Conservation (phyloP, 768 basidiomycete species). For the Paxillus ammoniavirescens region DNA sequence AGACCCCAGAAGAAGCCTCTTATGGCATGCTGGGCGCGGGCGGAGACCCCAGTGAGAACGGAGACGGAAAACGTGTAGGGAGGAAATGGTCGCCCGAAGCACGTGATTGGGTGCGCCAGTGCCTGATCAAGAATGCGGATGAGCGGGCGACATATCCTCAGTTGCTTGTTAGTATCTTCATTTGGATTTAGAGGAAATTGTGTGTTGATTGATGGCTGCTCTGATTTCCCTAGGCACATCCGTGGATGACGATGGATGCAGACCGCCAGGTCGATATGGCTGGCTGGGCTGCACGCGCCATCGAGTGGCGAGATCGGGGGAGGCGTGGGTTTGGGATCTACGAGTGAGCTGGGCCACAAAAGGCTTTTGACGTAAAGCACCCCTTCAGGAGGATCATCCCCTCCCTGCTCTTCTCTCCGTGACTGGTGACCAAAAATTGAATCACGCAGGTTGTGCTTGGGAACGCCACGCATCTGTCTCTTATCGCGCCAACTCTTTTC, state of each 20-base stretch:
- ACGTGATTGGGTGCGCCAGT: slow-evolving; percentile 77
- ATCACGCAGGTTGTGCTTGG: slow-evolving; percentile 1
- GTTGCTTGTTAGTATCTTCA: slow-evolving; percentile 55
- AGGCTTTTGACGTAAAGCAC: slow-evolving; percentile 7
- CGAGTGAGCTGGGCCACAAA: slow-evolving; percentile 19
- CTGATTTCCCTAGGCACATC: slow-evolving; percentile 57
- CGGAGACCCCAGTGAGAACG: slow-evolving; percentile 12
- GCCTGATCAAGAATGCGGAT: slow-evolving; percentile 79
- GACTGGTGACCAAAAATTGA: slow-evolving; percentile 16
- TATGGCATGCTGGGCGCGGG: slow-evolving; percentile 3
- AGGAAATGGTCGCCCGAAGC: slow-evolving; percentile 45
- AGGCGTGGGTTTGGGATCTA: slow-evolving; percentile 16
- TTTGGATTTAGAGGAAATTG: background rate
- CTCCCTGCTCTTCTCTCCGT: slow-evolving; percentile 22
- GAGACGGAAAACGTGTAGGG: slow-evolving; percentile 8
- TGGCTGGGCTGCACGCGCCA: slow-evolving; percentile 69
- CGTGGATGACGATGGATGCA: slow-evolving; percentile 67
- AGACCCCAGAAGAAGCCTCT: slow-evolving; percentile 9
- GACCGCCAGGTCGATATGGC: slow-evolving; percentile 77
- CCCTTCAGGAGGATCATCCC: slow-evolving; percentile 16
- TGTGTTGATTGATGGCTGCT: background rate
- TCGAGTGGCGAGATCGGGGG: slow-evolving; percentile 35
- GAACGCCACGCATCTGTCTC: slow-evolving; percentile 1
- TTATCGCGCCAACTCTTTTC: background rate
- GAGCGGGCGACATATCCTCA: slow-evolving; percentile 81